Conservation (phyloP, 2,329 filamentous ascomycete species). For the Botrytis tulipae region DNA sequence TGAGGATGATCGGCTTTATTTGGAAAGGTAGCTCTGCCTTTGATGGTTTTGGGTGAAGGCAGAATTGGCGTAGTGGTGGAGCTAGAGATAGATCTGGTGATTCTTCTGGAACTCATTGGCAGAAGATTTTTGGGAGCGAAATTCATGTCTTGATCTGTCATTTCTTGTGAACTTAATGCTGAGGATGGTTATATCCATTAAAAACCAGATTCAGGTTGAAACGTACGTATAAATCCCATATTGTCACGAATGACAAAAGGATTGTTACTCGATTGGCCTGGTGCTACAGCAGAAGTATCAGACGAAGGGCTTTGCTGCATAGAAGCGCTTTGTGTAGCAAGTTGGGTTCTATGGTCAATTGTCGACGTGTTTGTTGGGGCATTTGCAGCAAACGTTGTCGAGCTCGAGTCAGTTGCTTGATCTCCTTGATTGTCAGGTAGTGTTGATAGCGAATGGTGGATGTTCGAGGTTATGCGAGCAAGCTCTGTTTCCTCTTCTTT, state of each 20-base stretch:
- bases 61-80: too few relatives aligned
- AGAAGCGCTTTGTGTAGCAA: not conserved
- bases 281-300: too few relatives aligned
- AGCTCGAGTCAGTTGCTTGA: not conserved
- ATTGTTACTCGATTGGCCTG: not conserved
- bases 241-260: not conserved
- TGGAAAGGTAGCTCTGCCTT: not conserved
- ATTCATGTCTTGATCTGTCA: not conserved
- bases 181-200: not conserved
- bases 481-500: not conserved
- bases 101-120: not conserved
- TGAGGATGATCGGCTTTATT: not conserved
- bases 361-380: not conserved
- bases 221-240: slow-evolving; percentile 9
- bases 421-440: not conserved
- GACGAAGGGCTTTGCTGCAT: not conserved
- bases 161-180: not conserved
- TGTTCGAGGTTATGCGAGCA: not conserved
- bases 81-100: not conserved
- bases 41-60: not conserved
- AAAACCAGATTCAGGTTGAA: not conserved
- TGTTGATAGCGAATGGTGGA: not conserved
- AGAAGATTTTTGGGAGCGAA: not conserved
- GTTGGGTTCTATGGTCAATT: not conserved
- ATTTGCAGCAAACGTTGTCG: not conserved